Evolutionary conservation across 2,329 filamentous ascomycete genomes (phyloP).

Genomic region (Uncinocarpus reesii): DNA sequence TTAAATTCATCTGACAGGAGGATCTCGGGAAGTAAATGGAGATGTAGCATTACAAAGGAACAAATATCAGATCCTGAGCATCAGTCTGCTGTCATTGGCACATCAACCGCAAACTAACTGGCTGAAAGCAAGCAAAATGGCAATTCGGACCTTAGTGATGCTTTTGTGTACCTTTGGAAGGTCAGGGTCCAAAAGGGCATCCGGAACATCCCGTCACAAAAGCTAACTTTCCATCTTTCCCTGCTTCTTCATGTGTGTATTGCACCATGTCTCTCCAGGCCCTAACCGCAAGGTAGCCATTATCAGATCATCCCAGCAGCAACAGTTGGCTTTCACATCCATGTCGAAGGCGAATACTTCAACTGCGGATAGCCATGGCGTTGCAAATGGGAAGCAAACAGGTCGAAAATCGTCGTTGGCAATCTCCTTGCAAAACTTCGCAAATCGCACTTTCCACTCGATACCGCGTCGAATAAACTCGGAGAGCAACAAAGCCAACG

Average conservation of each 20-base stretch:
- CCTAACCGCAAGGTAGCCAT: neutral
- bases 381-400: conserved; percentile 14
- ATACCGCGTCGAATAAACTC: conserved; percentile 13
- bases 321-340: neutral
- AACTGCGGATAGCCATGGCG: neutral
- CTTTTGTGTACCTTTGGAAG: too few species aligned
- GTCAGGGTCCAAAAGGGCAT: neutral
- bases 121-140: too few species aligned
- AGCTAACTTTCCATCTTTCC: neutral
- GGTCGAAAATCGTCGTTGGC: conserved; percentile 17
- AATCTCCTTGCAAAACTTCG: conserved; percentile 19
- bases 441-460: conserved; percentile 17
- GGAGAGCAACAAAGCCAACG: neutral
- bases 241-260: neutral
- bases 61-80: too few species aligned
- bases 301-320: neutral
- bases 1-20: too few species aligned
- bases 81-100: too few species aligned
- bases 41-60: too few species aligned
- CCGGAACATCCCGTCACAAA: neutral
- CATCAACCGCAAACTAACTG: too few species aligned
- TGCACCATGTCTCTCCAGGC: neutral
- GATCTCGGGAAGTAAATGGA: too few species aligned
- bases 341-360: neutral
- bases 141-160: too few species aligned